These are phyloP conservation scores for Paramecium sexaurelia DNA, from an alignment of 73 alveolate genomes.

Conservation along the genomic window DNA sequence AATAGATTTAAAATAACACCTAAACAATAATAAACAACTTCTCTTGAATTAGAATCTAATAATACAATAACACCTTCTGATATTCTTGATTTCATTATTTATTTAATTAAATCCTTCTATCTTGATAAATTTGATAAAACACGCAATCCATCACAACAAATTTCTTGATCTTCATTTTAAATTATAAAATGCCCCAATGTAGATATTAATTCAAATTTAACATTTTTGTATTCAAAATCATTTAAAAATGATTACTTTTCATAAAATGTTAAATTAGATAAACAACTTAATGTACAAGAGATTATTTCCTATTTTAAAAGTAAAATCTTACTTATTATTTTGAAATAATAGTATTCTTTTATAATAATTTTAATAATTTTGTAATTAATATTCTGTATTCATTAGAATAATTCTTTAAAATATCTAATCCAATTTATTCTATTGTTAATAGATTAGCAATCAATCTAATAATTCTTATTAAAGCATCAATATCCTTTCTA, in stretches of 20 bases:
- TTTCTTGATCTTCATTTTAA: constrained; percentile 62
- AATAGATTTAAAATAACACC: constrained; percentile 51
- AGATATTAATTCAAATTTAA: constrained; percentile 34
- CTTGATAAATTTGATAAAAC: constrained; percentile 62
- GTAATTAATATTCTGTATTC: constrained; percentile 31
- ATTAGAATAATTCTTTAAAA: constrained; percentile 28
- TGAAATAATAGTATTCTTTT: constrained; percentile 14
- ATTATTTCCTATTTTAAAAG: constrained; percentile 29
- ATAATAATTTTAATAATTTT: constrained; percentile 15
- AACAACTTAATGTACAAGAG: constrained; percentile 62
- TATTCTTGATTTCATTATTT: constrained; percentile 55
- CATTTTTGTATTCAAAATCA: constrained; percentile 64
- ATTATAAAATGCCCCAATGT: constrained; percentile 51
- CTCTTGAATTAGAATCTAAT: constrained; percentile 66
- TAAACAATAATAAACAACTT: constrained; percentile 58
- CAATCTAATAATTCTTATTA: constrained; percentile 53
- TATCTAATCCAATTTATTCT: constrained; percentile 55
- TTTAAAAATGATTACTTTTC: constrained; percentile 51
- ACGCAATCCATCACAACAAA: constrained; percentile 67
- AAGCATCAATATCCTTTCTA: constrained; percentile 68
- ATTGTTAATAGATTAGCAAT: constrained; percentile 63
- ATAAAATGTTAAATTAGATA: constrained; percentile 65
- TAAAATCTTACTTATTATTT: neutral
- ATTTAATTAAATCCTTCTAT: constrained; percentile 57
- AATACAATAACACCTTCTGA: constrained; percentile 59